A percentile compares a stretch with the other conserved stretches of the same genome.
These are phyloP conservation scores for Penicillium argentinense DNA, from an alignment of 495 filamentous ascomycete species.

Conservation along the genomic window DNA sequence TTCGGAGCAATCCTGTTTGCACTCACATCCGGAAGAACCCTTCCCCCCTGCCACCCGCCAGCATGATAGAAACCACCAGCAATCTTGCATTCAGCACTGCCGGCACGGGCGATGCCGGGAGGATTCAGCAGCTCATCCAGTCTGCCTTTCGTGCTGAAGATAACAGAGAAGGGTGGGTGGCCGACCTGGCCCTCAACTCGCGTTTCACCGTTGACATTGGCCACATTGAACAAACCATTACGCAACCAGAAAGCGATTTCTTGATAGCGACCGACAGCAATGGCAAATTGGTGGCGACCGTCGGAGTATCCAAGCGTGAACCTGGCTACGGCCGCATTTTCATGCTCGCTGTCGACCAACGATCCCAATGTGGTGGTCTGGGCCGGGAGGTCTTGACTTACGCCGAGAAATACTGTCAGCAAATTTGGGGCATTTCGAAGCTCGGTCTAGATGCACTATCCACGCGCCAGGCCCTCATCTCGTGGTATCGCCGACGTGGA, in stretches of 20 bases:
- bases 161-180: slow-evolving; percentile 39
- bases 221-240: slow-evolving; percentile 38
- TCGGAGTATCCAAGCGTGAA: slow-evolving; percentile 28
- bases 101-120: slow-evolving; percentile 24
- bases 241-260: slow-evolving; percentile 33
- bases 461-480: slow-evolving; percentile 36
- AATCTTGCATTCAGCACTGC: slow-evolving; percentile 32
- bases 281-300: slow-evolving; percentile 30
- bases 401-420: slow-evolving; percentile 37
- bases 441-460: slow-evolving; percentile 42
- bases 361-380: slow-evolving; percentile 36
- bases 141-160: slow-evolving; percentile 43
- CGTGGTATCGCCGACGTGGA: slow-evolving; percentile 46
- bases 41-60: too few species aligned
- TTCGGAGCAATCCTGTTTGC: too few species aligned
- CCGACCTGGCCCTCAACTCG: slow-evolving; percentile 30
- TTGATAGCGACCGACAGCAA: slow-evolving; percentile 28
- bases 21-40: too few species aligned
- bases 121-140: slow-evolving; percentile 35
- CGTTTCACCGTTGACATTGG: slow-evolving; percentile 29
- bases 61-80: slow-evolving; percentile 1
- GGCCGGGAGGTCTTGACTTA: slow-evolving; percentile 39
- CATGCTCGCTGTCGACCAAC: slow-evolving; percentile 41
- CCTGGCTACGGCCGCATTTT: slow-evolving; percentile 32
- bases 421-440: slow-evolving; percentile 27